Base-by-base conservation (phyloP, 1,284 basidiomycete genomes). In the Apiotrichum gamsii region DNA sequence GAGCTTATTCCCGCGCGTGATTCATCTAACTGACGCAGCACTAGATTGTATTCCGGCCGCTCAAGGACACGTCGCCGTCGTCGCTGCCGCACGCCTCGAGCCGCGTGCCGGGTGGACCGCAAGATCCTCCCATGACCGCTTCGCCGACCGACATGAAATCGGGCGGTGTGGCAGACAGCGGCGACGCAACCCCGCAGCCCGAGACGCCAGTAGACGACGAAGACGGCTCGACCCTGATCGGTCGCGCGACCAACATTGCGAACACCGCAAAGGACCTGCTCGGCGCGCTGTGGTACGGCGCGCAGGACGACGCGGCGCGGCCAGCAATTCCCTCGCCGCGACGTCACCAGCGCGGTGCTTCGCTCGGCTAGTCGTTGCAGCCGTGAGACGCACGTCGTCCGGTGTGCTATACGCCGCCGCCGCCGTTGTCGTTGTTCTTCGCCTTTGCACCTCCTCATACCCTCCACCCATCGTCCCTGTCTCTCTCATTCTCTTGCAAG, bases 221-320 rank as follows among this genome's bases (percentile, higher is more conserved):
- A 31, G 60, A 68, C 40, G 65, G 64, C 3, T 60, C 59, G 10
- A 68, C 62, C 33, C 68, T 72, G 28, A 67, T 68, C 50, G 68
- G 70, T 6, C 56, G 69, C 39, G 72, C 70, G 19, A 70, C 67
- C 30, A 73, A 70, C 49, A 71, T 74, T 46, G 72, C 71, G 30
- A 70, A 60, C 49, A 69, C 71, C 8, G 72, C 72, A 13, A 72
- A 70, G 53, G 72, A 72, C 49, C 57, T 74, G 19, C 56, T 74
- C 23, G 72, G 72, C n/a, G 65, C 67, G 3, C 52, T 73, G 49
- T 73, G 71, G 72, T 70, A 70, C 47, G 68, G 68, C n/a, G 48
- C 51, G 35, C 45, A 49, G 37, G 45, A 44, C 38, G 50, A 52
- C 19, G 20, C 37, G 21, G 30, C 24, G 9, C 42, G 40, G 8